Conservation (phyloP, 2,329 filamentous ascomycete species). For the Sporothrix euskadiensis region DNA sequence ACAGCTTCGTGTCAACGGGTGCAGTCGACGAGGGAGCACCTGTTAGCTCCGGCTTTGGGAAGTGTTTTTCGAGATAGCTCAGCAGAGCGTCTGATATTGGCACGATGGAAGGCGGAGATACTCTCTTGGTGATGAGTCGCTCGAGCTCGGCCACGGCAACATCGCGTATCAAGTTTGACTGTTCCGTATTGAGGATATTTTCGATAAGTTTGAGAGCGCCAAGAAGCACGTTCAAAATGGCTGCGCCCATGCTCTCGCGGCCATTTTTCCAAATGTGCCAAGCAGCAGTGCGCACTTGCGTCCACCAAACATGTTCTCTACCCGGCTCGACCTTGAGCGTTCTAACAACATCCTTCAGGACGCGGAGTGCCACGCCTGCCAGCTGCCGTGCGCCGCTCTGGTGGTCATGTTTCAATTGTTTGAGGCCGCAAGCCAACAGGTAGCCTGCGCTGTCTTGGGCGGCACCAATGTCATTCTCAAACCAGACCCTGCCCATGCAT, state of each 20-base stretch:
- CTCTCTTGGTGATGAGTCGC: constrained; percentile 30
- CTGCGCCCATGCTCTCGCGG: constrained; percentile 65
- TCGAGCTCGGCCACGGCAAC: constrained; percentile 30
- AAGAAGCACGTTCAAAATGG: constrained; percentile 55
- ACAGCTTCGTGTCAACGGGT: constrained; percentile 38
- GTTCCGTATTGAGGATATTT: constrained; percentile 27
- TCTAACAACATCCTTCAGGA: constrained; percentile 50
- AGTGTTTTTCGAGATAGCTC: constrained; percentile 41
- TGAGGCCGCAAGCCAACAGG: constrained; percentile 50
- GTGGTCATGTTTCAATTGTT: constrained; percentile 55
- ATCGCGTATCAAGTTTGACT: not conserved
- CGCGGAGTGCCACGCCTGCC: constrained; percentile 53
- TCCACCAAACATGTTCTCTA: constrained; percentile 53
- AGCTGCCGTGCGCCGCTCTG: constrained; percentile 61
- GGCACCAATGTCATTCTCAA: constrained; percentile 53
- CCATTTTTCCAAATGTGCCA: constrained; percentile 68
- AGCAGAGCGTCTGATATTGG: constrained; percentile 40
- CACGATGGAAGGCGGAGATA: constrained; percentile 33
- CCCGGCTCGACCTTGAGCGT: constrained; percentile 36
- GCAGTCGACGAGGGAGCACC: not conserved
- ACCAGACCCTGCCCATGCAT: constrained; percentile 56
- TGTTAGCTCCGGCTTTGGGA: constrained; percentile 32
- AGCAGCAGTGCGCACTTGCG: constrained; percentile 53
- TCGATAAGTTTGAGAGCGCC: constrained; percentile 48
- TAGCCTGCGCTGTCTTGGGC: constrained; percentile 43